Base-by-base conservation (phyloP, 2,329 filamentous ascomycete species). In the Mollisiaceae sp. region DNA sequence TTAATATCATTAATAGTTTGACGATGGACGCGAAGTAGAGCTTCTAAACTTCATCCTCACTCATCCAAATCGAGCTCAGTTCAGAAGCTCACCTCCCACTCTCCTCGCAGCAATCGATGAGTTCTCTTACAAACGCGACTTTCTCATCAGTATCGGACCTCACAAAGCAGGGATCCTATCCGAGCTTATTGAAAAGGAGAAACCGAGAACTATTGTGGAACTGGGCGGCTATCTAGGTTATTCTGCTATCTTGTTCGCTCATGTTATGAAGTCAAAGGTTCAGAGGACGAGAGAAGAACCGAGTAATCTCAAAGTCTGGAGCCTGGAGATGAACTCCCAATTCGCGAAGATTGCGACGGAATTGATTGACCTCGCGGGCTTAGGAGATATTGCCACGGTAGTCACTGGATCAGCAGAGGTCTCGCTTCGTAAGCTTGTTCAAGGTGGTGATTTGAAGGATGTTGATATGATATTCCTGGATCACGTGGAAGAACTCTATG, bases 211-310 rank as follows among this genome's bases (percentile, higher is more conserved):
- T 1, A 90, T 93, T 85, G 86, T 94, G 57, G 91, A 94, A 75
- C 82, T 94, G 0, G 91, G 91, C 36, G 89, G 90, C 59, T 94
- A 94, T 77, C 82, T 93, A n/a, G 91, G 91, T 43, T 94, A 94
- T 80, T 94, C 91, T 0, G 88, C 89, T 69, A 86, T 94, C 68
- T 81, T 92, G 2, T 93, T 93, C 73, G 91, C 87, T 57, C 45
- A 50, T 24, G 20, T 14, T 8, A 50, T 50, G 45, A 50, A 50
- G n/a, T 22, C 45, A 4, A 50, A 22, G 1, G 8, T 24, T 24
- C 45, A 50, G 12, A 24, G 12, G 4, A 24, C 18, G 9, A 8
- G 14, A 11, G 45, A 8, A 50, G 45, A 22, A 22, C 11, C 18
- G 2, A 18, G 24, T 4, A 83, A 87, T 50, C 87, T 85, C 75